Evolutionary conservation across 78 protist genomes (phyloP), one percentile per base, ranked within the genome.

Genomic region (Isochrysis galbana): DNA sequence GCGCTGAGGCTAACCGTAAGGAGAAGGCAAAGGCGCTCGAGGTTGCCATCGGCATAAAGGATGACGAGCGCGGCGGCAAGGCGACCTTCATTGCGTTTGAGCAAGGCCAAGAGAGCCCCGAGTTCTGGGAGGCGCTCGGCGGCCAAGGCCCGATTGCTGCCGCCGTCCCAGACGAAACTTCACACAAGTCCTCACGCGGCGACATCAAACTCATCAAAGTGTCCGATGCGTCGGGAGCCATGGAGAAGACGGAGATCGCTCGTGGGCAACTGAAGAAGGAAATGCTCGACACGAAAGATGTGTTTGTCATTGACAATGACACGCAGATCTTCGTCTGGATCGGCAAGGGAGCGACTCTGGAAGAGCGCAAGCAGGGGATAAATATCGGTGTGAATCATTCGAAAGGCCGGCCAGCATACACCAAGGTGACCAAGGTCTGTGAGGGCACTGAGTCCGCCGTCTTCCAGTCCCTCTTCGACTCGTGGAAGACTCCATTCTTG

Each of bases 1-100:
- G 88, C 34, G 4, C 55, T 39, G 36, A 25, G 21, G 32, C 55
- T 4, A n/a, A 34, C 38, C 22, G 61, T 11, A 11, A 32, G 25
- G 97, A 96, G 89, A 17, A 36, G 34, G 54, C 93, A 54, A 95
- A 95, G 90, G 97, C 80, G 29, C 29, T 89, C 38, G 94, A 95
- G 74, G 91, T 96, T 19, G 41, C 93, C 41, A 0, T 26, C 47
- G 0, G 38, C 45, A 94, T 94, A 72, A 22, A n/a, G 29, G 90
- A 51, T 87, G 55, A 89, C 47, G 94, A 96, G 91, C 78, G 95
- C 42, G 48, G 61, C n/a, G 95, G 95, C 51, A 1, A 29, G 36
- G 91, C 95, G 39, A 0, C 5, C 29, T 10, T 80, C 21, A 3
- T 10, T 5, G 55, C 51, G 41, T 2, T 42, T 51, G 88, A 26